Base-by-base conservation (phyloP, 352 stramenopile genomes). In the Globisporangium mamillatum region DNA sequence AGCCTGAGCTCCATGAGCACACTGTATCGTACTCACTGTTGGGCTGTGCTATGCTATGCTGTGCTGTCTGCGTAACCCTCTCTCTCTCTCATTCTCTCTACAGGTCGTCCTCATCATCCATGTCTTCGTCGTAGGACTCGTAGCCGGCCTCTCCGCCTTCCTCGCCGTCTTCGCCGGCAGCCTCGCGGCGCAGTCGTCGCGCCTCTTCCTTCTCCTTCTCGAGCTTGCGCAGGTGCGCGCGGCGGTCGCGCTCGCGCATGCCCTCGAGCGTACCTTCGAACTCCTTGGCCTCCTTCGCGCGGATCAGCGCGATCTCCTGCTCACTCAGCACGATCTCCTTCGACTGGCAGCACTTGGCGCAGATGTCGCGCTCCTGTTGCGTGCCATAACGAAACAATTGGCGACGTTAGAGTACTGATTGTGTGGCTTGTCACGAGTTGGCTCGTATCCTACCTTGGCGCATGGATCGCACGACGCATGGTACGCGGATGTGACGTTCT, bases 401-500 rank as follows among this genome's bases (percentile, higher is more conserved):
- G 2, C 16, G 22, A 6, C 55, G 5, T 44, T 27, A 20, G 24
- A 52, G 58, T 6, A 29, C 29, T 52, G 22, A 60, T 56, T 67
- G 88, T 9, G 44, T 12, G 44, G 18, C 2, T 12, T 52, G 18
- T 10, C 7, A 12, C 9, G 18, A 22, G 18, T 52, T 52, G 41
- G 41, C 44, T n/a, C 44, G 7, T 52, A 12, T 52, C 89, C 68
- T 46, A 61, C 56, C 56, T 85, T 93, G 22, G 93, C 88, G 74
- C 97, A 99, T 6, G 81, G 75, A 64, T 91, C 80, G 72, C 97
- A 99, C 22, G 97, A 84, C 0, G 90, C 93, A 71, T 99, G 97
- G 79, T 99, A 99, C 8, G 97, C 97, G 3, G 94, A 84, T 27
- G 81, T 91, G 62, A 99, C 85, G 52, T 88, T 95, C 76, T 97